phyloP scores from a whole-genome alignment of 1,284 basidiomycete genomes.

The Ceratobasidium sp. region DNA sequence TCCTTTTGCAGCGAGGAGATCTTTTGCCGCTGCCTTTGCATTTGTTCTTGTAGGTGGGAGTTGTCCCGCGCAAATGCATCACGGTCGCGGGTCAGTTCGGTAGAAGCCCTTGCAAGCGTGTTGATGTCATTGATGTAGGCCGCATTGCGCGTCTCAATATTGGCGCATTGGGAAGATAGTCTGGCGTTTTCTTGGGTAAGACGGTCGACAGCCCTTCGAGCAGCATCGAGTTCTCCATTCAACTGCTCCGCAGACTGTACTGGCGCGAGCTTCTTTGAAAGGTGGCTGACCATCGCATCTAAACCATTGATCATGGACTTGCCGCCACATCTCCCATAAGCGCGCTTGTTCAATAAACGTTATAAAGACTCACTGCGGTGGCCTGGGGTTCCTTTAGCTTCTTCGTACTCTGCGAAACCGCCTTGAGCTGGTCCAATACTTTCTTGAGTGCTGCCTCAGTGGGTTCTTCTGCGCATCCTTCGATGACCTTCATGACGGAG shows the following conservation, averaged over 20 bases:
- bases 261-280: conserved; percentile 39
- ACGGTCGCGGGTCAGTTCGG: neutral
- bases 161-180: neutral
- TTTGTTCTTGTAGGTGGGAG: conserved; percentile 19
- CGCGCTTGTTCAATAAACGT: neutral
- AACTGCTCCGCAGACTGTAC: conserved; percentile 30
- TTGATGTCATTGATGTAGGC: neutral
- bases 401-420: conserved; percentile 11
- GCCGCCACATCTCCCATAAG: neutral
- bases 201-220: conserved; percentile 1
- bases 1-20: conserved; percentile 10
- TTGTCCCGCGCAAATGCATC: neutral
- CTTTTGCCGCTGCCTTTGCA: conserved; percentile 16
- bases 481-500: conserved; percentile 11
- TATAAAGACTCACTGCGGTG: conserved; percentile 11
- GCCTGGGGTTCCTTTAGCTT: conserved; percentile 21
- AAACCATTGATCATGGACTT: conserved; percentile 33
- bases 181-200: conserved; percentile 2
- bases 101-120: neutral
- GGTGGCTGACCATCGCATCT: conserved; percentile 38
- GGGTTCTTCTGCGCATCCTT: conserved; percentile 18
- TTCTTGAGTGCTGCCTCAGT: neutral
- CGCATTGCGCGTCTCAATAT: neutral
- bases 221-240: conserved; percentile 1
- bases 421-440: conserved; percentile 18